These are phyloP conservation scores for Cutaneotrichosporon arboriforme DNA, from an alignment of 1,284 basidiomycete genomes.

Conservation along the genomic window DNA sequence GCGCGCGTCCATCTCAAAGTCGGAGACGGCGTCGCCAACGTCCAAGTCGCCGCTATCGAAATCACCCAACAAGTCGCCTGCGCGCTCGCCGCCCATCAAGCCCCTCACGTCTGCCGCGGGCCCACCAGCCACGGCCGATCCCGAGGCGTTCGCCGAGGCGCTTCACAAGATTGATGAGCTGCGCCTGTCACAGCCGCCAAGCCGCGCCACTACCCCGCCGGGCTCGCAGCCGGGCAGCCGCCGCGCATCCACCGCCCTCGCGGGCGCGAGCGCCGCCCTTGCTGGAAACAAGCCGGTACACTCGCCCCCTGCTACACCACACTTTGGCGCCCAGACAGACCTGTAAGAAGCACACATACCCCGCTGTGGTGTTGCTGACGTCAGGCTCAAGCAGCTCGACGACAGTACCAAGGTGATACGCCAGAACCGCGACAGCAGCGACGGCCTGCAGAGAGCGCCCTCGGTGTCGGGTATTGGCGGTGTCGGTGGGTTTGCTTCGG, in stretches of 20 bases:
- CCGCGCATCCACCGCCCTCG: neutral
- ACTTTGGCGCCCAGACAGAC: constrained; percentile 47
- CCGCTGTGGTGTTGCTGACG: neutral
- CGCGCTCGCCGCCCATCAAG: constrained; percentile 11
- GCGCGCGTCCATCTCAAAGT: neutral
- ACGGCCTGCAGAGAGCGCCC: constrained; percentile 41
- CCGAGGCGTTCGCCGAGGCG: constrained; percentile 38
- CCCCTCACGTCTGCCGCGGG: constrained; percentile 7
- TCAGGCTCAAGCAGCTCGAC: constrained; percentile 42
- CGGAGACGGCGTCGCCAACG: neutral
- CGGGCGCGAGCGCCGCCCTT: neutral
- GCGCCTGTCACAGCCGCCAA: constrained; percentile 30
- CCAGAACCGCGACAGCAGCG: constrained; percentile 21
- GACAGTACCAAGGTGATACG: constrained; percentile 45
- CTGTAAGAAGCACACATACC: constrained; percentile 24
- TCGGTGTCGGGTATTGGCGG: constrained; percentile 49
- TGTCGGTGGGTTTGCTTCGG: constrained; percentile 31
- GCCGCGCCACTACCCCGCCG: constrained; percentile 1
- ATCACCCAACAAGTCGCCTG: constrained; percentile 16
- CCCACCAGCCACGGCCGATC: constrained; percentile 18
- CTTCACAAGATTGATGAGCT: constrained; percentile 42
- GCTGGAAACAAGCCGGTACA: constrained; percentile 3
- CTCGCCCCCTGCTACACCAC: constrained; percentile 44
- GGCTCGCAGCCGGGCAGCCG: constrained; percentile 1
- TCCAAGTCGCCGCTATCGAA: neutral